phyloP scores from a whole-genome alignment of 805 yeast species.

The Groenewaldozyma salmanticensis region DNA sequence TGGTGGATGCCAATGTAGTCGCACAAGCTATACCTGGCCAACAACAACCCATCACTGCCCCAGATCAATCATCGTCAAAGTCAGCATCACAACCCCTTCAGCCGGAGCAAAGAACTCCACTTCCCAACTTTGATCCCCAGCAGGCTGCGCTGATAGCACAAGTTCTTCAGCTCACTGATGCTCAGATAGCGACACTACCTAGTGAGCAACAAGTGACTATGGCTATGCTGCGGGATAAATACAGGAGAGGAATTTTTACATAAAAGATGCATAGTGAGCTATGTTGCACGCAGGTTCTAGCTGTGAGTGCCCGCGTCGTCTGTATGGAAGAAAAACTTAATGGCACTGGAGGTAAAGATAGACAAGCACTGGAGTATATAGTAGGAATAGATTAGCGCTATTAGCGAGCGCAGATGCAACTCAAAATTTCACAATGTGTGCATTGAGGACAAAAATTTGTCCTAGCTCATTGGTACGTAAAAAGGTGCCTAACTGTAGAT shows the following conservation, averaged over 20 bases:
- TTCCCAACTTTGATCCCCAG: conserved; percentile 25
- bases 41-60: conserved; percentile 7
- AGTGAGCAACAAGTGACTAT: conserved; percentile 36
- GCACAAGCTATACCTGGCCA: conserved; percentile 15
- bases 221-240: conserved; percentile 17
- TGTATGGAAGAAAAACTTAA: too few relatives aligned
- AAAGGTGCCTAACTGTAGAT: too few relatives aligned
- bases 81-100: conserved; percentile 14
- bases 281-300: too few relatives aligned
- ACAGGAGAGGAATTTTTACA: conserved; percentile 11
- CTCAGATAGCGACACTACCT: conserved; percentile 39
- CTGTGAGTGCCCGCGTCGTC: too few relatives aligned
- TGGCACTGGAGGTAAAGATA: neutral
- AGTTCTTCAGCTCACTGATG: conserved; percentile 40
- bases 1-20: conserved; percentile 23
- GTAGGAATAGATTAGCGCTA: too few relatives aligned
- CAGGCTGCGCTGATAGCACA: conserved; percentile 40
- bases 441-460: too few relatives aligned
- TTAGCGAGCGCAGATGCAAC: too few relatives aligned
- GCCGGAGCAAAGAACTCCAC: conserved; percentile 6
- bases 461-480: too few relatives aligned
- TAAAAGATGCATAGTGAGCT: neutral
- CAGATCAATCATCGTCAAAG: conserved; percentile 7
- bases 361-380: neutral
- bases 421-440: too few relatives aligned